Evolutionary conservation across 768 basidiomycete species (phyloP), one percentile per base, ranked within the genome.

Genomic region (Amanita fuliginea): DNA sequence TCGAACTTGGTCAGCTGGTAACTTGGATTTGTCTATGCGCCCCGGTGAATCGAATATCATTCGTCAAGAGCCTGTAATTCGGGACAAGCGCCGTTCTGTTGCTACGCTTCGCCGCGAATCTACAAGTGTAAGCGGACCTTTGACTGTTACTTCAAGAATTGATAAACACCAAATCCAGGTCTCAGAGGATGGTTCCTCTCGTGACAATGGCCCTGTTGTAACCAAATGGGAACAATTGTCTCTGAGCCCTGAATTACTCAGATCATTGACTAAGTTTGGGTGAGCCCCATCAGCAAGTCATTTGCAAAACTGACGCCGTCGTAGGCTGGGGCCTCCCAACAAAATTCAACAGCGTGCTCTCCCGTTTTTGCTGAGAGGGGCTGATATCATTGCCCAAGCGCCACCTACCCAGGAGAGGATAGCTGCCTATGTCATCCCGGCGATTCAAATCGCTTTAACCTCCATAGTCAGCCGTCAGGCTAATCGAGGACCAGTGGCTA

Each of bases 371-470:
- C 74, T 98, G 30, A 80, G 86, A 46, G 94, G 92, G 6, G 80
- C 91, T 33, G 96, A 99, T 59, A 97, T 98, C 60, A 98, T 99
- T 59, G 94, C 95, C 7, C 96, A 99, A 67, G 96, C 95, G 8
- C 96, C 96, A 42, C 94, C 96, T 0, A 98, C 96, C 0, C 95
- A 97, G 63, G 96, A 99, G 64, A 78, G 96, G 41, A 99, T 99
- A 58, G 94, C 95, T 19, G 92, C 94, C 51, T 99, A 99, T 66
- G 83, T 92, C 44, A 92, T 95, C 53, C 92, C 90, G 43, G 87
- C 86, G 24, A 86, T 92, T 40, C 87, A 91, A 59, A 77, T 85
- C 46, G 84, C 86, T 30, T 70, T 93, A 49, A 76, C 81, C 32
- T 76, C 83, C 53, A 74, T 83, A 21, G 56, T 69, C 14, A 67